These are phyloP conservation scores for Nicotiana paniculata DNA, from an alignment of 257 asterid genomes.

Conservation along the genomic window DNA sequence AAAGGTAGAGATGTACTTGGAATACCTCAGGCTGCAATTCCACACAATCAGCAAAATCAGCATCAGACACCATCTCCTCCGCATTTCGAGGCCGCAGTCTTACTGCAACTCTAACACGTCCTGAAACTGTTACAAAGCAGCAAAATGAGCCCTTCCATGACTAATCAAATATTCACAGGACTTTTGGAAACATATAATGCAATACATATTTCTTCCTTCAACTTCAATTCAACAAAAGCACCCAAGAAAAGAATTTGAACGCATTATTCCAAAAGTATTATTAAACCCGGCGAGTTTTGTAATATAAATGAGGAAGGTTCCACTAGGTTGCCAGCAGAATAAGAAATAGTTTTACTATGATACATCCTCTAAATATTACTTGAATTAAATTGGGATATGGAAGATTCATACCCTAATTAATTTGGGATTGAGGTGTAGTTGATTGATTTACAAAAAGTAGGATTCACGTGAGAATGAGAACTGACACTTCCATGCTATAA, in stretches of 20 bases:
- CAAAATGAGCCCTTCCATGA: neutral
- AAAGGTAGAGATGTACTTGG: neutral
- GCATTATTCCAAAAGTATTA: neutral
- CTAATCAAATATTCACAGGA: neutral
- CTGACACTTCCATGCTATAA: neutral
- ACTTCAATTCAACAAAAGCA: neutral
- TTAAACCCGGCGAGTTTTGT: neutral
- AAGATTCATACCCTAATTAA: neutral
- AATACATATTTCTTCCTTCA: neutral
- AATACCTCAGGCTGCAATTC: slow-evolving; percentile 92
- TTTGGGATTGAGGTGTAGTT: neutral
- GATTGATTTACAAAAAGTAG: neutral
- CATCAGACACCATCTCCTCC: slow-evolving; percentile 71
- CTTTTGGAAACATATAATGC: slow-evolving; percentile 7
- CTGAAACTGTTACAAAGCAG: slow-evolving; percentile 42
- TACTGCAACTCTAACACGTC: slow-evolving; percentile 86
- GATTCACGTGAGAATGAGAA: neutral
- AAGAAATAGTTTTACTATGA: neutral
- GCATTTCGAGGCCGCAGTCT: slow-evolving; percentile 79
- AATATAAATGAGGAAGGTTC: neutral
- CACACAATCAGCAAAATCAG: slow-evolving; percentile 89
- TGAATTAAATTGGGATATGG: neutral
- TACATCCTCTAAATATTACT: neutral
- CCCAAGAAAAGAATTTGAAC: neutral
- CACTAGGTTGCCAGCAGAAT: neutral